Base-by-base conservation (phyloP, 495 filamentous ascomycete species). In the Cenococcum geophilum region DNA sequence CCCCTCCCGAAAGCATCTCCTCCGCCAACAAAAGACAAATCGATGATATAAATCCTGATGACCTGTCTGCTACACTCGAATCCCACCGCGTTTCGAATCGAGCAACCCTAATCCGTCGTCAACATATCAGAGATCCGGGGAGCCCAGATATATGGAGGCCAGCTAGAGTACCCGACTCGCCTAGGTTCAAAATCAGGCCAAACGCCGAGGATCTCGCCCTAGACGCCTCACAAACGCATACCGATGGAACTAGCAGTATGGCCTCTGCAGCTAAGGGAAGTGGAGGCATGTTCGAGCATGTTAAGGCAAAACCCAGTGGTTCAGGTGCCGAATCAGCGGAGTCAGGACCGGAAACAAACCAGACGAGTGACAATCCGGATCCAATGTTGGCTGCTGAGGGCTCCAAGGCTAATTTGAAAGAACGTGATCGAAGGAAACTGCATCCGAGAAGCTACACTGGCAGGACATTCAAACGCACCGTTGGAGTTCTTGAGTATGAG, bases 31-130 rank as follows among this genome's bases (percentile, higher is more conserved):
- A 40, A 18, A 23, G 54, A n/a, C 54, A 56, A 56, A 52, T 51
- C 34, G 48, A 50, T 45, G 68, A 63, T 20, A 66, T 72, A 23
- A n/a, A 57, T 49, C 45, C 63, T 12, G 66, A 72, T 47, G 68
- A 72, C 56, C 63, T 73, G 5, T 25, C 65, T 35, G 75, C 75
- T 55, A 83, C 81, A 2, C 73, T 83, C 47, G 76, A 79, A 57
- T 78, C 79, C 21, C 81, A 83, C 65, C 79, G 80, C 40, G 65
- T 64, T 8, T 66, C 71, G 12, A 83, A 83, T 64, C 74, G 76
- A 55, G 71, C 73, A 23, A 65, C 73, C 18, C 52, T 79, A 27
- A 72, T 82, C 34, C 78, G 78, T 40, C 77, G 9, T 52, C 2
- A 2, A 32, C 27, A 3, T 6, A 2, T 6, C 6, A 32, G 6